These are phyloP conservation scores for Gomphus bonarii DNA, from an alignment of 1,284 basidiomycete species.

Conservation along the genomic window DNA sequence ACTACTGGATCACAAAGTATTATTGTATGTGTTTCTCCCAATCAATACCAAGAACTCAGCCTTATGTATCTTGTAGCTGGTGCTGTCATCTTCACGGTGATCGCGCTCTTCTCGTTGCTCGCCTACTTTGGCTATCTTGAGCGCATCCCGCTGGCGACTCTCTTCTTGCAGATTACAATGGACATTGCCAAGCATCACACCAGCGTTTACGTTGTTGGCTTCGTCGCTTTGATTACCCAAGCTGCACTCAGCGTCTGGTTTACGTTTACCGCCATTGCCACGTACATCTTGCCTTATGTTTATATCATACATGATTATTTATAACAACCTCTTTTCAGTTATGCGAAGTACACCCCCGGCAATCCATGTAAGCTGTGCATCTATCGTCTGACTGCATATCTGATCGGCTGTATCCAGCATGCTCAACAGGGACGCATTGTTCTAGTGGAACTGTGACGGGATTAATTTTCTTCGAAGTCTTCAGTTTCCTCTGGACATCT, in stretches of 20 bases:
- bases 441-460: slow-evolving; percentile 51
- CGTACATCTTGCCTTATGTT: slow-evolving; percentile 27
- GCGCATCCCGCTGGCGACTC: slow-evolving; percentile 69
- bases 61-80: slow-evolving; percentile 34
- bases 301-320: slow-evolving; percentile 5
- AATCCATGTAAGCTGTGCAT: slow-evolving; percentile 41
- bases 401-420: slow-evolving; percentile 21
- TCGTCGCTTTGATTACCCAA: slow-evolving; percentile 61
- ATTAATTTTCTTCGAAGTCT: slow-evolving; percentile 68
- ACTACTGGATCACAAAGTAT: slow-evolving; percentile 73
- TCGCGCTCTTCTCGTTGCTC: slow-evolving; percentile 50
- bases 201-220: slow-evolving; percentile 72
- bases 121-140: slow-evolving; percentile 59
- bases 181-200: slow-evolving; percentile 77
- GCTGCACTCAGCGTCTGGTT: slow-evolving; percentile 66
- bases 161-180: slow-evolving; percentile 75
- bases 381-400: background rate
- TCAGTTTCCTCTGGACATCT: slow-evolving; percentile 78
- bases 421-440: slow-evolving; percentile 32
- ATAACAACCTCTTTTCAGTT: slow-evolving; percentile 29
- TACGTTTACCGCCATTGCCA: slow-evolving; percentile 59
- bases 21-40: slow-evolving; percentile 41
- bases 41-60: background rate
- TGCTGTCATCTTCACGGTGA: slow-evolving; percentile 69
- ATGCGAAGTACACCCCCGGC: slow-evolving; percentile 70